phyloP scores from a whole-genome alignment of 2,329 filamentous ascomycete genomes.

The Ophiostoma pallidulum region DNA sequence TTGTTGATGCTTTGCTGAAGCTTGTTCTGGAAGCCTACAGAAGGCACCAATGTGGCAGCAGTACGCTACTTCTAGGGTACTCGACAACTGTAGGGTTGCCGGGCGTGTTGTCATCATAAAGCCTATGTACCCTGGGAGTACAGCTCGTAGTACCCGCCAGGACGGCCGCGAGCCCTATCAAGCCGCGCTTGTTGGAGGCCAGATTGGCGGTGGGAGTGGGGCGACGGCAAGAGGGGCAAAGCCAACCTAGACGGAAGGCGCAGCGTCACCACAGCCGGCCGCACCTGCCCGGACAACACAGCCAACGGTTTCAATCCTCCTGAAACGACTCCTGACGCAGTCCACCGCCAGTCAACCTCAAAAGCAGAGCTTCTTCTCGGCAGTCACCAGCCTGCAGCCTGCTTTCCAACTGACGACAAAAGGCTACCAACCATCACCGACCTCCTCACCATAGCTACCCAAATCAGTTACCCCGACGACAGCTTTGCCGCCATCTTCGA shows the following conservation, averaged over 20 bases:
- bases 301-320: background rate
- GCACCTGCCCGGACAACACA: background rate
- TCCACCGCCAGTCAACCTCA: background rate
- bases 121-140: too few species aligned
- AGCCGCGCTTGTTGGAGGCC: too few species aligned
- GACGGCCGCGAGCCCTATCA: too few species aligned
- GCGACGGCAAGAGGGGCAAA: slow-evolving; percentile 4
- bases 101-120: too few species aligned
- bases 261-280: slow-evolving; percentile 6
- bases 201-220: too few species aligned
- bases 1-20: background rate
- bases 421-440: too few species aligned
- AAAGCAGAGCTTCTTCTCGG: background rate
- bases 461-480: too few species aligned
- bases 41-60: background rate
- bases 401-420: too few species aligned
- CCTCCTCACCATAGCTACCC: too few species aligned
- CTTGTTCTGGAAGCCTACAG: slow-evolving; percentile 1
- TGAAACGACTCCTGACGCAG: slow-evolving; percentile 10
- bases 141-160: background rate
- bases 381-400: too few species aligned
- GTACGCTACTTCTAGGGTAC: background rate
- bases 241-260: background rate
- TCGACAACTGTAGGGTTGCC: too few species aligned
- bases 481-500: too few species aligned